Evolutionary conservation across 1,284 basidiomycete genomes (phyloP).

Genomic region (Ganoderma resinaceum): DNA sequence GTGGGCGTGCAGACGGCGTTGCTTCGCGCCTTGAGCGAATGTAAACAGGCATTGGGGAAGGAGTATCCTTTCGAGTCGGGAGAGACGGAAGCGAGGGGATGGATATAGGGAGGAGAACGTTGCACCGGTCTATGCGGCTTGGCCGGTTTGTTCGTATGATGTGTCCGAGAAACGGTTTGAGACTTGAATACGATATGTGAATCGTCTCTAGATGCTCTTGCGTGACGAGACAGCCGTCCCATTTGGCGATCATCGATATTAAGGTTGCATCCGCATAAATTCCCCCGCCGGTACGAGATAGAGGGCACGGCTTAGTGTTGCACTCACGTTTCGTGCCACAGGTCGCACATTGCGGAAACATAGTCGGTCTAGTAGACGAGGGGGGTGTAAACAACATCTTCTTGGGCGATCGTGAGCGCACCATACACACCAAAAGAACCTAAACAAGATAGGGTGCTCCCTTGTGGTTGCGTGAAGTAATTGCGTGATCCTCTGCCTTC

Average conservation of each 20-base stretch:
- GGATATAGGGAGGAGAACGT: conserved; percentile 46
- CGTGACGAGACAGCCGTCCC: background rate
- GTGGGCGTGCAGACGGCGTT: conserved; percentile 56
- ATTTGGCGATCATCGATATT: background rate
- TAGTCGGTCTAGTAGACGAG: background rate
- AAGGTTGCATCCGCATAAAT: background rate
- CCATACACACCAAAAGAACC: background rate
- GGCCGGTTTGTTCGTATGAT: background rate
- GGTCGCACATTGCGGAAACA: background rate
- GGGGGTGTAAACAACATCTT: background rate
- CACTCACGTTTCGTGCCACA: background rate
- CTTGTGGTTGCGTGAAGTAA: background rate
- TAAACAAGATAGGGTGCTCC: background rate
- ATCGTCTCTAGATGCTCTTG: background rate
- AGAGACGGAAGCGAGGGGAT: conserved; percentile 58
- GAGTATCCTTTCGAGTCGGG: conserved; percentile 72
- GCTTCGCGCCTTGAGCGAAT: conserved; percentile 55
- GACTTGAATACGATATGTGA: background rate
- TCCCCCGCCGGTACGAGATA: background rate
- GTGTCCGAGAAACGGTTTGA: background rate
- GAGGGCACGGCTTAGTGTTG: background rate
- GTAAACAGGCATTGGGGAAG: conserved; percentile 63
- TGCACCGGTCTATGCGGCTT: background rate
- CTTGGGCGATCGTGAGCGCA: background rate
- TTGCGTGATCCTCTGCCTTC: background rate